These are phyloP conservation scores for Wickerhamiella galacta DNA, from an alignment of 805 yeast genomes.

Conservation along the genomic window DNA sequence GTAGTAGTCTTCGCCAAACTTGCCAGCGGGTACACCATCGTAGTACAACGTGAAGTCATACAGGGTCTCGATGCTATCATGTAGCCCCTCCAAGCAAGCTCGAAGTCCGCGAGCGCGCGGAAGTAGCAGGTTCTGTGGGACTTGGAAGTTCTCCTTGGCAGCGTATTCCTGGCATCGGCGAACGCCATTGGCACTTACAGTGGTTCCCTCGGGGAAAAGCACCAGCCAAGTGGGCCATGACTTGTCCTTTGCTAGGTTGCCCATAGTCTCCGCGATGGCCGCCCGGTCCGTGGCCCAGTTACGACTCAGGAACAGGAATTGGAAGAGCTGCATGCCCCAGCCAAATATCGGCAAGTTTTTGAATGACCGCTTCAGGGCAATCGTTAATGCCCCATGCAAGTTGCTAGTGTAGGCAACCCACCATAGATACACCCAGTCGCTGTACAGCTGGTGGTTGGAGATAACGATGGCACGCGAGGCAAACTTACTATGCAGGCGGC, in stretches of 20 bases:
- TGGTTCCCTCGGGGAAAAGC: slow-evolving; percentile 92
- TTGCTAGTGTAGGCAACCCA: slow-evolving; percentile 56
- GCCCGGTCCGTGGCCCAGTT: slow-evolving; percentile 70
- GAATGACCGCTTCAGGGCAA: slow-evolving; percentile 64
- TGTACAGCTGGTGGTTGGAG: slow-evolving; percentile 86
- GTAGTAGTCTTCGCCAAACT: slow-evolving; percentile 64
- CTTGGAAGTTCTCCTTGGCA: slow-evolving; percentile 26
- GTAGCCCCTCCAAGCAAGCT: slow-evolving; percentile 40
- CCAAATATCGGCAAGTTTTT: slow-evolving; percentile 61
- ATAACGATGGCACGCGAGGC: slow-evolving; percentile 45
- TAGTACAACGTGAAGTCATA: slow-evolving; percentile 80
- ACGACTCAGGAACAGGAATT: slow-evolving; percentile 65
- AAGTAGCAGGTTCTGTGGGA: slow-evolving; percentile 46
- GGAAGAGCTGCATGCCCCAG: slow-evolving; percentile 64
- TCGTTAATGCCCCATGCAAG: slow-evolving; percentile 48
- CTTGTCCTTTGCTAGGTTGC: slow-evolving; percentile 20
- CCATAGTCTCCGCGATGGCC: slow-evolving; percentile 24
- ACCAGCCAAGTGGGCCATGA: slow-evolving; percentile 51
- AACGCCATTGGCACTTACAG: slow-evolving; percentile 50
- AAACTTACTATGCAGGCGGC: slow-evolving; percentile 18
- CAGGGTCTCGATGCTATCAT: slow-evolving; percentile 26
- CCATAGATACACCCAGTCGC: slow-evolving; percentile 91
- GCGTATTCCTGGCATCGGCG: slow-evolving; percentile 42
- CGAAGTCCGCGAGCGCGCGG: slow-evolving; percentile 76
- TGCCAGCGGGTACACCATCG: slow-evolving; percentile 41